Evolutionary conservation across 257 asterid species (phyloP).

Genomic region (Catharanthus roseus): DNA sequence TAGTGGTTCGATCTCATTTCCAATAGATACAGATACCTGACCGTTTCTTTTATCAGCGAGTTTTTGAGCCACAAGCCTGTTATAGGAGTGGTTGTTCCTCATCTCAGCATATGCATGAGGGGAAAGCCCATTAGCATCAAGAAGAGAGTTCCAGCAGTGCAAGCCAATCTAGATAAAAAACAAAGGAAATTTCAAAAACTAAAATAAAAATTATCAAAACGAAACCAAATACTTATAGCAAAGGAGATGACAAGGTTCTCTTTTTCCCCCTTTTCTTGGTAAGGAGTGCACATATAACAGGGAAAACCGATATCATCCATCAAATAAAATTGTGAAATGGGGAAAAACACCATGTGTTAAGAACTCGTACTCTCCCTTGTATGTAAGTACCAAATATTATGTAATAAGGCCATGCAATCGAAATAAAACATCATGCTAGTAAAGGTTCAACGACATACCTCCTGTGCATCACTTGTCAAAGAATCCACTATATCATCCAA

Average conservation of each 20-base stretch:
- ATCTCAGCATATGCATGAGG: conserved; percentile 63
- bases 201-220: background rate
- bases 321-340: background rate
- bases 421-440: background rate
- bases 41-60: conserved; percentile 36
- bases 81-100: conserved; percentile 69
- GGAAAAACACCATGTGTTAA: background rate
- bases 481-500: conserved; percentile 64
- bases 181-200: background rate
- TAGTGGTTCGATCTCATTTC: conserved; percentile 30
- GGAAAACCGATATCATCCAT: background rate
- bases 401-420: background rate
- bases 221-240: background rate
- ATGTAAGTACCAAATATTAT: background rate
- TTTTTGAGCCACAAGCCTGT: conserved; percentile 56
- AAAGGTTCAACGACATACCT: conserved; percentile 41
- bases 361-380: background rate
- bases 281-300: background rate
- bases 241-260: background rate
- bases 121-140: conserved; percentile 71
- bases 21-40: conserved; percentile 47
- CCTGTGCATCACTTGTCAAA: conserved; percentile 65
- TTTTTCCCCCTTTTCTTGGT: background rate
- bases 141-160: conserved; percentile 59
- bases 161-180: conserved; percentile 51